Evolutionary conservation across 257 asterid species (phyloP), one percentile per base, ranked within the genome.

Genomic region (Striga asiatica): DNA sequence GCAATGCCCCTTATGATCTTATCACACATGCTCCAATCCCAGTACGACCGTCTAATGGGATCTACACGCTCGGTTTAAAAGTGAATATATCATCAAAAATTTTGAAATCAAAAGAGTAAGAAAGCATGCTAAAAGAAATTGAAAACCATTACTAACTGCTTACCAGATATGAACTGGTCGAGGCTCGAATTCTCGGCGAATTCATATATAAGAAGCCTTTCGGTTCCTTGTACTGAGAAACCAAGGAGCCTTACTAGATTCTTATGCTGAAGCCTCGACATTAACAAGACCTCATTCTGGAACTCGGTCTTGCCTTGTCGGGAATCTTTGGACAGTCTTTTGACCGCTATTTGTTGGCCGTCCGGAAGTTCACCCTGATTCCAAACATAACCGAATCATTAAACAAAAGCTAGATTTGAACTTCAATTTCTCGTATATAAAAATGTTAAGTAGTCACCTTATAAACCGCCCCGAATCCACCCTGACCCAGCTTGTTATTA

Each of bases 1-100:
- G 84, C 71, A 13, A 77, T 51, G 7, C 74, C 74, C n/a, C 12
- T 43, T 5, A 78, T 74, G 47, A 78, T 74, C 38, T 50, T 71
- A 68, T 61, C 61, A 3, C 80, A 66, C 10, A 5, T 45, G 1
- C 52, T 64, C 78, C 74, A 74, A 28, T 74, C 70, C 39, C 74
- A 37, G 4, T 38, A 3, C 6, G 54, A 11, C 1, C 56, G 54
- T 18, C 50, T 71, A 4, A 5, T 27, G 0, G 51, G 61, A 11
- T 50, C 66, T 62, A 6, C 18, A 54, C 6, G 1, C n/a, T n/a
- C n/a, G n/a, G n/a, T n/a, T n/a, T n/a, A 31, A 8, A 7, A 51
- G 4, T 18, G 8, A 34, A 8, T 17, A 16, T 9, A 0, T 28
- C 2, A 6, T 45, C 6, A 25, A n/a, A 11, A 24, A 5, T 21